phyloP scores from a whole-genome alignment of 805 yeast species.

The Hyphopichia homilentoma region DNA sequence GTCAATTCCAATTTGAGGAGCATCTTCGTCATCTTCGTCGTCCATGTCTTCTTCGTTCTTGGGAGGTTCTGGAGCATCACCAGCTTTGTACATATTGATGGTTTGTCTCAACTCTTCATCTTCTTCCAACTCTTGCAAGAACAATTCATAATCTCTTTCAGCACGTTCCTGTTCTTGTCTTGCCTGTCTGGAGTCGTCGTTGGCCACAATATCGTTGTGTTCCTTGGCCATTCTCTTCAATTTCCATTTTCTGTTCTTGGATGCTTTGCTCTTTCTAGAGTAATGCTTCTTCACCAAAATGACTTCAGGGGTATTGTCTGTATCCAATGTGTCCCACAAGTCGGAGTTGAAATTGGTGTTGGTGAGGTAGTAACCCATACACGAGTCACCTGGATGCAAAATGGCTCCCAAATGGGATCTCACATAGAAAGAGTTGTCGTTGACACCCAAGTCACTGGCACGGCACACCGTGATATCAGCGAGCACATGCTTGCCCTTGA shows the following conservation, averaged over 20 bases:
- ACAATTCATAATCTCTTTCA: slow-evolving; percentile 90
- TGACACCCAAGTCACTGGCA: slow-evolving; percentile 80
- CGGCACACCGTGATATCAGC: slow-evolving; percentile 94
- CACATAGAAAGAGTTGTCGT: slow-evolving; percentile 77
- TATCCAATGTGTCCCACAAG: slow-evolving; percentile 66
- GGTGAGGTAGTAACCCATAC: slow-evolving; percentile 81
- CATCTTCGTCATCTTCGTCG: slow-evolving; percentile 61
- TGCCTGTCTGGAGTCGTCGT: slow-evolving; percentile 64
- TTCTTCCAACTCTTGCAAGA: slow-evolving; percentile 96
- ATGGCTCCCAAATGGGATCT: slow-evolving; percentile 93
- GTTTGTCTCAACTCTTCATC: slow-evolving; percentile 91
- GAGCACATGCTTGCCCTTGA: slow-evolving; percentile 70
- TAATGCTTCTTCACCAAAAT: slow-evolving; percentile 85
- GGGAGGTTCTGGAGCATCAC: slow-evolving; percentile 19
- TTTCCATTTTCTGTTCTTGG: slow-evolving; percentile 82
- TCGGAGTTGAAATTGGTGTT: slow-evolving; percentile 89
- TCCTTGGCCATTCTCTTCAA: slow-evolving; percentile 97
- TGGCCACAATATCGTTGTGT: slow-evolving; percentile 82
- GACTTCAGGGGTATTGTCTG: slow-evolving; percentile 75
- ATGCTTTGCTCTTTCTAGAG: slow-evolving; percentile 70
- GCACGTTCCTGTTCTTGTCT: slow-evolving; percentile 88
- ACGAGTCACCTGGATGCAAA: slow-evolving; percentile 95
- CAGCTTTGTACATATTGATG: slow-evolving; percentile 81
- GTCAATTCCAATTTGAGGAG: slow-evolving; percentile 85
- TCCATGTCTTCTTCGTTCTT: slow-evolving; percentile 48